A percentile compares a stretch with the other conserved stretches of the same genome.
Evolutionary conservation across 2,329 filamentous ascomycete genomes (phyloP).

Genomic region (Coleophoma cylindrospora): DNA sequence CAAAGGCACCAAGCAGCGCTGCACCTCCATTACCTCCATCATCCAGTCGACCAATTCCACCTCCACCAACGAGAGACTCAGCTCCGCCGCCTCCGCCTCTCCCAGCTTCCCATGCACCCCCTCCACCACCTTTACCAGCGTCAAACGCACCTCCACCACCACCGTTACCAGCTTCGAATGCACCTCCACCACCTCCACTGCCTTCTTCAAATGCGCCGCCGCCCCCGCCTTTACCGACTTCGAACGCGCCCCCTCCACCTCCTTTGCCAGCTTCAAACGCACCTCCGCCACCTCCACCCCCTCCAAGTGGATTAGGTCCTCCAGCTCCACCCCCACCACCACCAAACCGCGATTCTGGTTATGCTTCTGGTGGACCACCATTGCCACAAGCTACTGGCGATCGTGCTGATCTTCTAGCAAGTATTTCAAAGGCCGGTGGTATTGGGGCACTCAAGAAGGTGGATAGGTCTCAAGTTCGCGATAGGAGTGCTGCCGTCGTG

Average conservation of each 20-base stretch:
- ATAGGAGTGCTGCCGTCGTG: slow-evolving; percentile 63
- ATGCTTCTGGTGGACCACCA: slow-evolving; percentile 47
- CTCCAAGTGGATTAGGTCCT: slow-evolving; percentile 31
- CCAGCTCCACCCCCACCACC: slow-evolving; percentile 48
- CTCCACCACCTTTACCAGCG: slow-evolving; percentile 29
- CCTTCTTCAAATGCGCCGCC: slow-evolving; percentile 27
- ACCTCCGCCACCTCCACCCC: slow-evolving; percentile 39
- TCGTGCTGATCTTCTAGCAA: slow-evolving; percentile 60
- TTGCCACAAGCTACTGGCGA: slow-evolving; percentile 36
- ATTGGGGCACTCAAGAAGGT: slow-evolving; percentile 72
- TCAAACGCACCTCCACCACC: slow-evolving; percentile 30
- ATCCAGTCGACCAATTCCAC: slow-evolving; percentile 45
- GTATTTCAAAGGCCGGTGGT: slow-evolving; percentile 67
- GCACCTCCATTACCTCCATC: slow-evolving; percentile 47
- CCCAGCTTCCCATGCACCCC: slow-evolving; percentile 19
- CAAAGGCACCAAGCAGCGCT: slow-evolving; percentile 29
- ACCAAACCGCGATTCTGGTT: slow-evolving; percentile 53
- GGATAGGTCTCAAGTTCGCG: slow-evolving; percentile 62
- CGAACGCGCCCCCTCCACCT: slow-evolving; percentile 27
- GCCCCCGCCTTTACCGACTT: slow-evolving; percentile 24
- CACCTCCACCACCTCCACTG: slow-evolving; percentile 33
- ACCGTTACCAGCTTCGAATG: slow-evolving; percentile 23
- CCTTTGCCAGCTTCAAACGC: slow-evolving; percentile 24
- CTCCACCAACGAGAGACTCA: slow-evolving; percentile 37
- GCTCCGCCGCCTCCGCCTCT: slow-evolving; percentile 19